Evolutionary conservation across 2,329 filamentous ascomycete species (phyloP), one percentile per base, ranked within the genome.

Genomic region (Pochonia chlamydosporia): DNA sequence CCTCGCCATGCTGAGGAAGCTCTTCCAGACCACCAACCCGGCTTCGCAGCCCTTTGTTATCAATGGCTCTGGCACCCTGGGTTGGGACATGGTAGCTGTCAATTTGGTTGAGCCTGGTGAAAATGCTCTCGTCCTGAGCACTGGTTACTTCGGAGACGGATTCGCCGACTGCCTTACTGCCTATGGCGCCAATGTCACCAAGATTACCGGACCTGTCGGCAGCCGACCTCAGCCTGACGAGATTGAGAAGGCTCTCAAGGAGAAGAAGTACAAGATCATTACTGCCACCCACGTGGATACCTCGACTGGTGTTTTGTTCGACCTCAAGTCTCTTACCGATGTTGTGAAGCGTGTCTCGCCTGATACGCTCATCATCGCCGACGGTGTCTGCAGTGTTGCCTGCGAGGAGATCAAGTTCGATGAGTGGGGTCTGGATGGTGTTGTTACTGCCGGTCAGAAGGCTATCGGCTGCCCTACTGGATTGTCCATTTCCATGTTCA

Each of bases 201-300:
- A 96, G 71, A 73, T 99, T 56, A 92, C 89, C 66, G 90, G 89
- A 1, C 82, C 89, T 40, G 88, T 97, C 63, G 93, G 93, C 52
- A 85, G 88, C 56, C 82, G 90, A 46, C 92, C 92, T 40, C 87
- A 95, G 63, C 79, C 95, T 31, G 78, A 85, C 45, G 88, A 95
- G 66, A 84, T 99, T 52, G 92, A 97, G 72, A 81, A 85, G 69
- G 90, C 91, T 3, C 75, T 99, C 55, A 85, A 85, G 67, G 82
- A 89, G 74, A 95, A 93, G 76, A 82, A 87, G 62, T 97, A 95
- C 78, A 97, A 97, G 79, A 67, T 92, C 52, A 71, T 99, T 60
- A 97, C 92, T 36, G 86, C 97, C 54, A 99, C 93, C 10, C 93
- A 99, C 66, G 92, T 96, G 52, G 93, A 99, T 64, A 99, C 93